Conservation (phyloP, 208 protist species). For the Trypanosoma mega region DNA sequence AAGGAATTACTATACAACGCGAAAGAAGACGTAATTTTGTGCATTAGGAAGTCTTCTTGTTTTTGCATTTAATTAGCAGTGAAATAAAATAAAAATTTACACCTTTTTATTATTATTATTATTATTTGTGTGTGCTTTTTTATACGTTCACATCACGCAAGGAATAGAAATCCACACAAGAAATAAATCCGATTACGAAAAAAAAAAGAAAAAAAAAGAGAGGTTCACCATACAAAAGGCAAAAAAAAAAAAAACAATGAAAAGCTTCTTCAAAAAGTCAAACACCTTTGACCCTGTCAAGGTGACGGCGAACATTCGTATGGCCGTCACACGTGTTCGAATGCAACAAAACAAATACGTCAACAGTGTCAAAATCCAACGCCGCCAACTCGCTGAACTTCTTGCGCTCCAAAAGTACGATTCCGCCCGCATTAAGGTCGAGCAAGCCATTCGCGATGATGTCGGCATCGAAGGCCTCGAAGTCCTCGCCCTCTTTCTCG, state of each 20-base stretch:
- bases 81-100: too few relatives aligned
- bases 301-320: conserved; percentile 76
- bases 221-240: background rate
- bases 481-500: conserved; percentile 81
- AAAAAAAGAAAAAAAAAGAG: conserved; percentile 3
- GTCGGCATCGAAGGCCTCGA: conserved; percentile 87
- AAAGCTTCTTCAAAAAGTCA: conserved; percentile 45
- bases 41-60: conserved; percentile 18
- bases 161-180: too few relatives aligned
- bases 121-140: too few relatives aligned
- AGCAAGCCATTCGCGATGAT: conserved; percentile 87
- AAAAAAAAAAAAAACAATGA: conserved; percentile 25
- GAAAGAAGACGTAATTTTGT: background rate
- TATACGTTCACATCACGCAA: too few relatives aligned
- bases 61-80: too few relatives aligned
- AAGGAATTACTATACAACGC: background rate
- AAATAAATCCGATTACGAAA: too few relatives aligned
- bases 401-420: conserved; percentile 90
- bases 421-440: conserved; percentile 84
- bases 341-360: conserved; percentile 89
- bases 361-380: conserved; percentile 87
- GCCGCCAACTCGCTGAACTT: conserved; percentile 78
- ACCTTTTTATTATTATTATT: too few relatives aligned
- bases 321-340: conserved; percentile 81
- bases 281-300: conserved; percentile 60